Conservation (phyloP, 192 early-diverging fungal species). For the Coemansia sp. region DNA sequence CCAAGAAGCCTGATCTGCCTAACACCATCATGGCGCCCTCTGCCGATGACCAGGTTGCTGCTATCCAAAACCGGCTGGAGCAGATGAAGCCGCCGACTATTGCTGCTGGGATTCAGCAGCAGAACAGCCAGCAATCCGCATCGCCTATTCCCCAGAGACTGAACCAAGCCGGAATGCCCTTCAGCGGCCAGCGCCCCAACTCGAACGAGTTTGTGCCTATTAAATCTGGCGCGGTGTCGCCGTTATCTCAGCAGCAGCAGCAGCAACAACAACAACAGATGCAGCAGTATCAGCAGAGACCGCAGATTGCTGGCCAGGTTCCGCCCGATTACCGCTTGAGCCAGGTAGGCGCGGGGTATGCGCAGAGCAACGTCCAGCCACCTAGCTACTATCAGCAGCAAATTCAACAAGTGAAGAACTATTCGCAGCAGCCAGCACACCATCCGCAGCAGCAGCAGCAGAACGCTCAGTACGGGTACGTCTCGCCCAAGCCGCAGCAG, state of each 20-base stretch:
- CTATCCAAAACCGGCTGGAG: slow-evolving; percentile 27
- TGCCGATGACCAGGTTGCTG: slow-evolving; percentile 37
- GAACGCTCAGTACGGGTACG: slow-evolving; percentile 6
- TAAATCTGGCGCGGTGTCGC: slow-evolving; percentile 38
- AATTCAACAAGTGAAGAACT: slow-evolving; percentile 45
- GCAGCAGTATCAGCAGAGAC: slow-evolving; percentile 24
- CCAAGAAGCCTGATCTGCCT: slow-evolving; percentile 22
- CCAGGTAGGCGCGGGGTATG: slow-evolving; percentile 38
- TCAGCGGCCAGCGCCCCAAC: slow-evolving; percentile 34
- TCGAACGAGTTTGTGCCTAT: slow-evolving; percentile 53
- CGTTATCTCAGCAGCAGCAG: slow-evolving; percentile 29
- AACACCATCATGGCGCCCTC: slow-evolving; percentile 4
- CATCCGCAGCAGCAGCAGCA: slow-evolving; percentile 25
- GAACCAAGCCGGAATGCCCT: slow-evolving; percentile 15
- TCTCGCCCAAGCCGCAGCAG: slow-evolving; percentile 10
- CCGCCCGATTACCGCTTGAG: slow-evolving; percentile 30
- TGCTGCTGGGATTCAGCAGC: slow-evolving; percentile 14
- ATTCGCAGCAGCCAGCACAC: slow-evolving; percentile 6
- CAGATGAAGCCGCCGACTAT: slow-evolving; percentile 37
- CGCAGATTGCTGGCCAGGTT: slow-evolving; percentile 2
- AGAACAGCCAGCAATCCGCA: slow-evolving; percentile 10
- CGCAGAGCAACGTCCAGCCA: slow-evolving; percentile 48
- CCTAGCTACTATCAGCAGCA: slow-evolving; percentile 54
- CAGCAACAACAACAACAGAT: slow-evolving; percentile 21
- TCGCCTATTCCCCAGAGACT: slow-evolving; percentile 36